Base-by-base conservation (phyloP, 2,329 filamentous ascomycete genomes). In the Basipetospora chlamydospora region DNA sequence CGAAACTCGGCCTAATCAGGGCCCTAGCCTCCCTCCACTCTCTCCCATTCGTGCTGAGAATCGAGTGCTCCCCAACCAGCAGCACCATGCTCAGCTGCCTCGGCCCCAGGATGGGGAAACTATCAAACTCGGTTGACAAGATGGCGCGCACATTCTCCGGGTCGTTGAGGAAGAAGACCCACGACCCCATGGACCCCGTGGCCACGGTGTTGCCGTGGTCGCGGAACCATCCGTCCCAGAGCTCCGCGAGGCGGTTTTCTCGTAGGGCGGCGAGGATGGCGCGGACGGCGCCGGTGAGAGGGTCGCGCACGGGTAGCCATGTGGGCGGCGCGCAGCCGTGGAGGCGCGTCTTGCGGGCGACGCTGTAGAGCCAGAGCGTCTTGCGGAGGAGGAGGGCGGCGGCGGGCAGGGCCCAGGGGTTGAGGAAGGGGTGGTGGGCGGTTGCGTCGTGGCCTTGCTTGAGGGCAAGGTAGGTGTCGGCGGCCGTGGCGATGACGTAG, bases 1-100 rank as follows among this genome's bases (percentile, higher is more conserved):
- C 76, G 55, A 94, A 94, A 49, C 92, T 84, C 0, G 87, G 86
- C 2, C 86, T 70, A 43, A 94, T 76, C 41, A 94, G 64, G 44
- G 83, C 76, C 12, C 87, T 70, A 35, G 78, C 85, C 38, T 70
- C 67, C 45, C 87, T 82, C 87, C 86, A 93, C 35, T 67, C 59
- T 10, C 29, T 13, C 15, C 17, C 26, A 6, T 28, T 39, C 17
- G 7, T 8, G 13, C 28, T 20, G n/a, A 22, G 25, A 10, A 38
- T 34, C 6, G 23, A 28, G 9, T 15, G n/a, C 16, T 29, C 16
- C 10, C 34, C 34, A 11, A 21, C 34, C 4, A 29, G 10, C 15
- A 28, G 18, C 7, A 21, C 12, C 7, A n/a, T 36, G 5, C 23
- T 9, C 6, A 21, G 10, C 15, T 10, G 16, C 25, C 34, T 18